phyloP scores from a whole-genome alignment of 352 stramenopile genomes.

The Pythium rishiriense region DNA sequence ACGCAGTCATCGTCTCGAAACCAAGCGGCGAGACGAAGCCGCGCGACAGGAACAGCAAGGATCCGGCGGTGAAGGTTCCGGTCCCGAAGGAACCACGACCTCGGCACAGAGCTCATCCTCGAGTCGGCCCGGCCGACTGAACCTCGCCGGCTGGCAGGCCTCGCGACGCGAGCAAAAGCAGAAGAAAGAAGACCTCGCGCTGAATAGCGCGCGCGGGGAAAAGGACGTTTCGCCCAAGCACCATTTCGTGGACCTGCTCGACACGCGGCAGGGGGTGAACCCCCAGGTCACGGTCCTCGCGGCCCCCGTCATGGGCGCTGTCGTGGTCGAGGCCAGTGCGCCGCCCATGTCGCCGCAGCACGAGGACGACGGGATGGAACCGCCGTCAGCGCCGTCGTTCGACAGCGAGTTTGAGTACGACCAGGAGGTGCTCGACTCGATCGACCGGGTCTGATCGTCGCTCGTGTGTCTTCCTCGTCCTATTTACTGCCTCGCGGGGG shows the following conservation, averaged over 20 bases:
- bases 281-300: constrained; percentile 12
- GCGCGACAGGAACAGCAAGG: constrained; percentile 1
- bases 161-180: constrained; percentile 7
- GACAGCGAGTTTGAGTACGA: constrained; percentile 23
- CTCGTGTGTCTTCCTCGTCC: background rate
- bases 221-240: constrained; percentile 19
- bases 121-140: constrained; percentile 6
- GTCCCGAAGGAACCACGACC: background rate
- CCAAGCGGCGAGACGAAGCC: constrained; percentile 4
- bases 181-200: constrained; percentile 14
- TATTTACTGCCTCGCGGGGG: constrained; percentile 1
- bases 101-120: background rate
- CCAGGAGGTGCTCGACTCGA: constrained; percentile 1
- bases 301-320: constrained; percentile 14
- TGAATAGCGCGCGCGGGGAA: background rate
- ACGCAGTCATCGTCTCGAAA: constrained; percentile 21
- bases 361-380: constrained; percentile 7
- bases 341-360: constrained; percentile 18
- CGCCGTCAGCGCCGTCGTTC: constrained; percentile 20
- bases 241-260: constrained; percentile 20
- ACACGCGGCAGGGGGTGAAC: constrained; percentile 8
- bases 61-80: background rate
- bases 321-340: constrained; percentile 13
- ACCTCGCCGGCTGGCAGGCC: constrained; percentile 17
- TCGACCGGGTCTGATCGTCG: constrained; percentile 7